Evolutionary conservation across 768 basidiomycete genomes (phyloP), one percentile per base, ranked within the genome.

Genomic region (Psilocybe sp.): DNA sequence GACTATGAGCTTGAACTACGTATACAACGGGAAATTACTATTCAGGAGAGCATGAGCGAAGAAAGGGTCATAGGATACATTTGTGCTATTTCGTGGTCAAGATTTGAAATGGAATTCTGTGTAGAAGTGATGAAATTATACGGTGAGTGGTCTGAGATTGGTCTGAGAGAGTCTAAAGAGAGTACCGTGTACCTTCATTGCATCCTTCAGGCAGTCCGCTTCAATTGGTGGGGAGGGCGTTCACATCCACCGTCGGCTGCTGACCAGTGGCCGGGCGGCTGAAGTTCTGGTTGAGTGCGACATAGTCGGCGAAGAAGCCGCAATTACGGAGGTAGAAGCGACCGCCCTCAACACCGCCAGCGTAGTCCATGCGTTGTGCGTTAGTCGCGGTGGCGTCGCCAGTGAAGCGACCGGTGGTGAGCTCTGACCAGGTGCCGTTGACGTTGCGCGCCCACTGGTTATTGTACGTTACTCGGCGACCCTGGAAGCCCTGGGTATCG

Each of bases 371-470:
- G 40, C 51, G 51, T n/a, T 52, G 51, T 15, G 46, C 41, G 5
- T 42, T 52, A 40, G 8, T 47, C 23, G 51, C 51, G 13, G 46
- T 47, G 4, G 46, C 46, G 15, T 52, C 51, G 11, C 51, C 51
- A 11, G 55, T 55, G 33, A 48, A 44, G 49, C 34, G 44, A 19
- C 35, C 53, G 2, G 44, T 35, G 18, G 53, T 54, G 44, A 46
- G 16, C 28, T 54, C 53, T 10, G 53, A 51, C 53, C 53, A 54
- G 40, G 49, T 47, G 15, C 54, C 54, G 12, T 49, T 56, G 8
- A 56, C 43, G 19, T 49, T 56, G 51, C 55, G 51, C 14, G 51
- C 51, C 55, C 55, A 56, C 11, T 56, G 55, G 19, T 56, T 56
- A 16, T 35, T 32, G 47, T 36, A 56, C 15, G 33, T 44, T 2